Conservation (phyloP, 257 asterid species). For the Coffea eugenioides region DNA sequence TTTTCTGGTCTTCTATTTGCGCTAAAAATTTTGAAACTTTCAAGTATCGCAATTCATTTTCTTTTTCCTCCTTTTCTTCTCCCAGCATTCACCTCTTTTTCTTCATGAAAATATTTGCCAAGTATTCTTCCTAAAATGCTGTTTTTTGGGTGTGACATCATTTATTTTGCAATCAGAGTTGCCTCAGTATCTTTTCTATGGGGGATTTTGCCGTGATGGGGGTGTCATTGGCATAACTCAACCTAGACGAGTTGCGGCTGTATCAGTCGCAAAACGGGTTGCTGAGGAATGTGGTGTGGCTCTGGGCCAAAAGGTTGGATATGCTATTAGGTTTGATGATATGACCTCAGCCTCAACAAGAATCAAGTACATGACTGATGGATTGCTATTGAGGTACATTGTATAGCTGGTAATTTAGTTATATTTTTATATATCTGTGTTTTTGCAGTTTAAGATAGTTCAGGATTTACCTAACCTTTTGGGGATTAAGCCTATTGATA, state of each 20-base stretch:
- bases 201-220: constrained; percentile 80
- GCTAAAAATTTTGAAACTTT: background rate
- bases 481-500: background rate
- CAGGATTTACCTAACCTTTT: background rate
- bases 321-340: constrained; percentile 92
- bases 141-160: no score
- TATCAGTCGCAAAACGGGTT: constrained; percentile 92
- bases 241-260: constrained; percentile 98
- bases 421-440: background rate
- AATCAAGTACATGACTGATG: constrained; percentile 96
- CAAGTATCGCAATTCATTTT: background rate
- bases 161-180: constrained; percentile 51
- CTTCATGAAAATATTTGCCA: no score
- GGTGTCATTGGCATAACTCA: constrained; percentile 90
- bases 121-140: no score
- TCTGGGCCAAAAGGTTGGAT: constrained; percentile 87
- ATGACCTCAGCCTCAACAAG: constrained; percentile 71
- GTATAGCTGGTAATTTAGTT: constrained; percentile 15
- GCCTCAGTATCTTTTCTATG: constrained; percentile 79
- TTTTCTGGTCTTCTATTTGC: background rate
- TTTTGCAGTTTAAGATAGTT: background rate
- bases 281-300: constrained; percentile 83
- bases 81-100: no score
- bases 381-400: constrained; percentile 78
- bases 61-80: no score